phyloP scores from a whole-genome alignment of 352 stramenopile genomes.

The Phytopythium litorale region DNA sequence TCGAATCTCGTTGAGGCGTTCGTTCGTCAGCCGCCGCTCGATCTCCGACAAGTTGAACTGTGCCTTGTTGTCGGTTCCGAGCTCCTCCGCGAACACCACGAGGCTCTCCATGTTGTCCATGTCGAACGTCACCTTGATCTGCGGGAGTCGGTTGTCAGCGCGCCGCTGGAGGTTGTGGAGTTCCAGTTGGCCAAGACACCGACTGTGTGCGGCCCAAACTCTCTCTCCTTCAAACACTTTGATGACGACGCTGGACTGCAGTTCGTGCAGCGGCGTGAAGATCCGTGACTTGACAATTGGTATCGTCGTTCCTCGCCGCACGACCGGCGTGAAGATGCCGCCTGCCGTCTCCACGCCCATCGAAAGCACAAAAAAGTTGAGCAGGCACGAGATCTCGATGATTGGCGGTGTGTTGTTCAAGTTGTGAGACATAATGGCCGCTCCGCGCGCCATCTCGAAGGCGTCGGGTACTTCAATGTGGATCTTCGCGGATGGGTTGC shows the following conservation, averaged over 20 bases:
- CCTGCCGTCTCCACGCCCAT: constrained; percentile 8
- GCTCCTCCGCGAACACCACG: constrained; percentile 4
- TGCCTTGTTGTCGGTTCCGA: constrained; percentile 6
- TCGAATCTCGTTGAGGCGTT: not conserved
- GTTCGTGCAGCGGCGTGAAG: constrained; percentile 7
- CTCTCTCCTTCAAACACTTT: constrained; percentile 7
- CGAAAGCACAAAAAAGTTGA: constrained; percentile 4
- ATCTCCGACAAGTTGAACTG: not conserved
- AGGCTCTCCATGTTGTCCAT: constrained; percentile 3
- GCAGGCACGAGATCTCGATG: not conserved
- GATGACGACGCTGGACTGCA: constrained; percentile 5
- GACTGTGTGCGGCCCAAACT: not conserved
- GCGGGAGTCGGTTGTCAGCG: constrained; percentile 1
- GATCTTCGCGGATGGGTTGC: not conserved
- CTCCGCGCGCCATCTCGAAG: constrained; percentile 1
- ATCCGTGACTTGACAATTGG: not conserved
- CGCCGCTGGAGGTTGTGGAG: constrained; percentile 1
- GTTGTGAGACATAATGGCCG: not conserved
- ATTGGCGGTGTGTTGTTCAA: not conserved
- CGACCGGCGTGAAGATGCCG: constrained; percentile 4
- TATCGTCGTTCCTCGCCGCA: not conserved
- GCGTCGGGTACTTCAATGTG: not conserved
- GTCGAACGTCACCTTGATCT: constrained; percentile 12
- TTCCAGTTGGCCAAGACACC: constrained; percentile 6
- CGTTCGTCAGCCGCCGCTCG: not conserved